Evolutionary conservation across 2,329 filamentous ascomycete genomes (phyloP).

Genomic region (Myriosclerotinia duriaeana): DNA sequence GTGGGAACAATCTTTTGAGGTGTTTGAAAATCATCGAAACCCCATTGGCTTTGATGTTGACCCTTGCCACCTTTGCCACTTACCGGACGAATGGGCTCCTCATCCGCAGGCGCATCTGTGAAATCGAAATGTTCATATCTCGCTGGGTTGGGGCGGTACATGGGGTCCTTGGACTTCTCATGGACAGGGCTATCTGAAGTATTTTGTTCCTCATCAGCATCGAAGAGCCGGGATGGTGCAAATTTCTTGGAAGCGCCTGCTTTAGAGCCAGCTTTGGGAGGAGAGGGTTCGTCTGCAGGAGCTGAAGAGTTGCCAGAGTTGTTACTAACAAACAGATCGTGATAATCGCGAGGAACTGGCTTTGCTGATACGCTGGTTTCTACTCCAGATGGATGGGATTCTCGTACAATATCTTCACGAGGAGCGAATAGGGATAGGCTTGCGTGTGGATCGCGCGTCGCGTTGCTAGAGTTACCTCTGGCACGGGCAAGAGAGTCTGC

Average conservation of each 20-base stretch:
- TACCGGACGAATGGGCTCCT: constrained; percentile 27
- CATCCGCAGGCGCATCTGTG: constrained; percentile 57
- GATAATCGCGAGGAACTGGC: constrained; percentile 63
- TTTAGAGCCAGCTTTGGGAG: constrained; percentile 47
- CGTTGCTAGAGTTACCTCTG: constrained; percentile 54
- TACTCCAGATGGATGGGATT: constrained; percentile 51
- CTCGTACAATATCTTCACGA: constrained; percentile 60
- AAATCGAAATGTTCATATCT: constrained; percentile 89
- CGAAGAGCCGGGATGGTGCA: constrained; percentile 63
- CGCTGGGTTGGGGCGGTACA: constrained; percentile 64
- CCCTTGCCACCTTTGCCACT: constrained; percentile 42
- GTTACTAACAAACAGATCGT: constrained; percentile 66
- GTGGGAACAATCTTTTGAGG: constrained; percentile 68
- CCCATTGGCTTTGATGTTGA: constrained; percentile 76
- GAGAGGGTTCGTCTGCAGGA: constrained; percentile 31
- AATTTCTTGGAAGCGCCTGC: constrained; percentile 60
- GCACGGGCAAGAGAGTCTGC: constrained; percentile 46
- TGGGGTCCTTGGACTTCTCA: constrained; percentile 45
- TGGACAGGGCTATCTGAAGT: constrained; percentile 45
- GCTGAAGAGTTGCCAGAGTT: constrained; percentile 34
- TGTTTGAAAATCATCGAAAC: constrained; percentile 83
- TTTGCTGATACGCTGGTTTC: constrained; percentile 67
- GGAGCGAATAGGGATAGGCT: constrained; percentile 73
- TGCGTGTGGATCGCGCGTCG: constrained; percentile 64
- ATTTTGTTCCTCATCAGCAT: constrained; percentile 54